Evolutionary conservation across 441 rosid species (phyloP).

Genomic region (Jatropha multifida): DNA sequence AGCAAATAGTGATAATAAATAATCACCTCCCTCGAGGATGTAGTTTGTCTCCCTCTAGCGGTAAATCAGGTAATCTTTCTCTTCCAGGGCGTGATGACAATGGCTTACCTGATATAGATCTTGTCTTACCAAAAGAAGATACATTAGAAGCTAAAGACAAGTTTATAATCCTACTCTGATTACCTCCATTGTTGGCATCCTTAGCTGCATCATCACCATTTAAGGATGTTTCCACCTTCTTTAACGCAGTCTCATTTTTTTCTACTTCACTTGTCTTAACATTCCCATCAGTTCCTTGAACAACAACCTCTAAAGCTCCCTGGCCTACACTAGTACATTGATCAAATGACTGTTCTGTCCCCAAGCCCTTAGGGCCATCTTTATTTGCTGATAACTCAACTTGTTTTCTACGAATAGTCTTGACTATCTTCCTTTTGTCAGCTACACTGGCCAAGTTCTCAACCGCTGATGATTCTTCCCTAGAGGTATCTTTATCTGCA

Average conservation of each 20-base stretch:
- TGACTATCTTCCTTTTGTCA: conserved; percentile 26
- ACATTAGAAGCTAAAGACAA: conserved; percentile 46
- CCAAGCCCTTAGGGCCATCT: conserved; percentile 30
- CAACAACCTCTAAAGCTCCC: conserved; percentile 31
- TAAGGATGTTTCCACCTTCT: conserved; percentile 37
- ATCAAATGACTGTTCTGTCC: conserved; percentile 33
- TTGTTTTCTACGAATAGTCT: conserved; percentile 26
- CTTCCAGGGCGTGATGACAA: conserved; percentile 44
- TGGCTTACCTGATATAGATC: conserved; percentile 46
- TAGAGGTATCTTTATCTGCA: conserved; percentile 28
- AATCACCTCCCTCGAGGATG: conserved; percentile 79
- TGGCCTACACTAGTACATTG: conserved; percentile 33
- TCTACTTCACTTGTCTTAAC: conserved; percentile 33
- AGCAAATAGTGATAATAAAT: conserved; percentile 27
- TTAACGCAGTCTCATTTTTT: conserved; percentile 38
- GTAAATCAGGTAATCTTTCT: conserved; percentile 58
- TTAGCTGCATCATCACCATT: conserved; percentile 41
- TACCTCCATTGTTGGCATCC: conserved; percentile 47
- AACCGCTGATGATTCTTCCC: conserved; percentile 30
- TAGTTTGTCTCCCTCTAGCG: conserved; percentile 49
- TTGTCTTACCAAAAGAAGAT: conserved; percentile 49
- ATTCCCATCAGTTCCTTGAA: conserved; percentile 37
- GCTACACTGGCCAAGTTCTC: conserved; percentile 30
- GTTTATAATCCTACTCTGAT: conserved; percentile 61
- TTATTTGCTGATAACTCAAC: conserved; percentile 29